A percentile compares a stretch with the other conserved stretches of the same genome.
Evolutionary conservation across 2,329 filamentous ascomycete species (phyloP).

Genomic region (Elsinoe necatrix): DNA sequence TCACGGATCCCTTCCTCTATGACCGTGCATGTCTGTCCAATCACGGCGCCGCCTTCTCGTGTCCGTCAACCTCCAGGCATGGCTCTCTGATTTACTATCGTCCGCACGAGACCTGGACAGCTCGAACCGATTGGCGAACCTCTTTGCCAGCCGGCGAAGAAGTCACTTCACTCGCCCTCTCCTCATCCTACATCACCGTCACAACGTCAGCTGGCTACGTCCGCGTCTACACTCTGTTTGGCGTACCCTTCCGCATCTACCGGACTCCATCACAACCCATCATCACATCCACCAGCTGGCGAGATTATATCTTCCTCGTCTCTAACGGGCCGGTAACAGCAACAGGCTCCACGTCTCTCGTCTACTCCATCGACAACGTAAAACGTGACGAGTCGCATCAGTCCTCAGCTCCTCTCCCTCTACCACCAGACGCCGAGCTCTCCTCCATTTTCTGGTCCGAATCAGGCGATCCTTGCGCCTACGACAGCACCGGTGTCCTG

Average conservation of each 20-base stretch:
- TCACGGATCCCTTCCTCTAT: conserved; percentile 91
- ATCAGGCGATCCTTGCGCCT: conserved; percentile 90
- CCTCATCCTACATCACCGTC: conserved; percentile 82
- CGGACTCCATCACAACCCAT: conserved; percentile 83
- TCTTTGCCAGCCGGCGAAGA: conserved; percentile 79
- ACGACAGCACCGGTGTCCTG: conserved; percentile 84
- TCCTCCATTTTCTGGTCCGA: conserved; percentile 88
- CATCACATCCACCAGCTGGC: conserved; percentile 88
- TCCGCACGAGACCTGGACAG: conserved; percentile 94
- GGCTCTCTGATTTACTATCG: conserved; percentile 88
- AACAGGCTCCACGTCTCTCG: conserved; percentile 67
- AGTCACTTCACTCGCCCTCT: conserved; percentile 79
- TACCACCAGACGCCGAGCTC: conserved; percentile 64
- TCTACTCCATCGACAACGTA: conserved; percentile 91
- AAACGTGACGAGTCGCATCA: conserved; percentile 92
- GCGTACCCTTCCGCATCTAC: conserved; percentile 80
- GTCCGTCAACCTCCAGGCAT: conserved; percentile 55
- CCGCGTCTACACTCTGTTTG: conserved; percentile 85
- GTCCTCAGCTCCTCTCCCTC: conserved; percentile 81
- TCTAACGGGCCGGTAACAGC: conserved; percentile 80
- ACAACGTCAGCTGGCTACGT: conserved; percentile 83
- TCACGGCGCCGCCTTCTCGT: conserved; percentile 77
- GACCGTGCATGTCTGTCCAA: conserved; percentile 90
- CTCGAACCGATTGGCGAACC: conserved; percentile 81
- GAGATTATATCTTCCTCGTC: conserved; percentile 92